A percentile compares a stretch with the other conserved stretches of the same genome.
phyloP scores from a whole-genome alignment of 2,329 filamentous ascomycete species.

The Fusarium paranaense region DNA sequence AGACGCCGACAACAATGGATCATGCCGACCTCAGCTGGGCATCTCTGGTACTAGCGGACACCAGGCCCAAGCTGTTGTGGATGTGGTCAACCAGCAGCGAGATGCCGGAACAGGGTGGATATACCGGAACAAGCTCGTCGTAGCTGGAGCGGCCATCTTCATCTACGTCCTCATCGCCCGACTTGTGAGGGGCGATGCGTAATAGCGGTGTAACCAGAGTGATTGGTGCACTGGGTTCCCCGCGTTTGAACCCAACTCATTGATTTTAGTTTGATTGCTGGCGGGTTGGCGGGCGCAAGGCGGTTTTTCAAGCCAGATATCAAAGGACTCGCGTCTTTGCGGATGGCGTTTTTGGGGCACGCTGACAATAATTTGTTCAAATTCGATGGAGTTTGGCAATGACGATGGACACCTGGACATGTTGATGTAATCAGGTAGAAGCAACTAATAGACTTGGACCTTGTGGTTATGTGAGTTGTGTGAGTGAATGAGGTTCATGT shows the following conservation, averaged over 20 bases:
- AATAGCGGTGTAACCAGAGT: conserved; percentile 4
- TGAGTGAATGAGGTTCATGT: neutral
- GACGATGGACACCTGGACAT: conserved; percentile 11
- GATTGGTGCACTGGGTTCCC: neutral
- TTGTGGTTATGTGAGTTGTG: neutral
- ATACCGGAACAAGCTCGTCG: conserved; percentile 79
- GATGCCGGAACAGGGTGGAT: conserved; percentile 88
- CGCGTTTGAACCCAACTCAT: conserved; percentile 14
- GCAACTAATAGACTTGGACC: conserved; percentile 20
- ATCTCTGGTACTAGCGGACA: conserved; percentile 70
- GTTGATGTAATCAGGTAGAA: conserved; percentile 19
- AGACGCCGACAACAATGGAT: conserved; percentile 61
- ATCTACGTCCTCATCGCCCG: conserved; percentile 86
- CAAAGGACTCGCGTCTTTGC: conserved; percentile 39
- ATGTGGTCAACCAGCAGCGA: conserved; percentile 79
- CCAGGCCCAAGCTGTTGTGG: conserved; percentile 79
- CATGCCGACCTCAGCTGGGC: conserved; percentile 67
- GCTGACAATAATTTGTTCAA: conserved; percentile 26
- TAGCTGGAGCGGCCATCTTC: conserved; percentile 78
- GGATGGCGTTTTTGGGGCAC: conserved; percentile 41
- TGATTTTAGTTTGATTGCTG: conserved; percentile 23
- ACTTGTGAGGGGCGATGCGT: conserved; percentile 67
- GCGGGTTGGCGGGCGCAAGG: conserved; percentile 29
- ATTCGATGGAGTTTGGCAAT: conserved; percentile 13
- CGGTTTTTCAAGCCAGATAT: conserved; percentile 36